phyloP scores from a whole-genome alignment of 345 rosid species.

The Luvunga scandens region DNA sequence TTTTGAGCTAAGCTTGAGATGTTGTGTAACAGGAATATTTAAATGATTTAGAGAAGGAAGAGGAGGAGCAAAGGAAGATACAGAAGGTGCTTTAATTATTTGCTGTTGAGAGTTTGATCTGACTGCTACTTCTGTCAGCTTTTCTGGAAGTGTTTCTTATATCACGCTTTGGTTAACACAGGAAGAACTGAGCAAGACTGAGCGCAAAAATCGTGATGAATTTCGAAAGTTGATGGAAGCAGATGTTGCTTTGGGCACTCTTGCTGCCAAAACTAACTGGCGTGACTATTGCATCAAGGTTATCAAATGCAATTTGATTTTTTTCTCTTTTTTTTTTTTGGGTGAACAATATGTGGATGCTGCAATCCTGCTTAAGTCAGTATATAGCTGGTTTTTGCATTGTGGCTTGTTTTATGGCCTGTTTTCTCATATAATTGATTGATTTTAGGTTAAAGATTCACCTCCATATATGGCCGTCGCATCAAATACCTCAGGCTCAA shows the following conservation, averaged over 20 bases:
- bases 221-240: conserved; percentile 87
- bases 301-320: conserved; percentile 16
- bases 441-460: conserved; percentile 66
- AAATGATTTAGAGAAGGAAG: conserved; percentile 81
- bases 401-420: conserved; percentile 3
- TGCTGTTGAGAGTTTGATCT: background rate
- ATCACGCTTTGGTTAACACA: conserved; percentile 30
- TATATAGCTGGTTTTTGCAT: conserved; percentile 14
- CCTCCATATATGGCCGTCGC: conserved; percentile 67
- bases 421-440: conserved; percentile 13
- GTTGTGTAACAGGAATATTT: conserved; percentile 67
- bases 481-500: conserved; percentile 84
- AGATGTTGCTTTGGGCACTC: conserved; percentile 64
- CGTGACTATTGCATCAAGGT: conserved; percentile 85
- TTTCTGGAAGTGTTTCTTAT: conserved; percentile 7
- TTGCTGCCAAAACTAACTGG: conserved; percentile 81
- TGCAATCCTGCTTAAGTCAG: conserved; percentile 9
- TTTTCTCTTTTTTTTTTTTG: background rate
- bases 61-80: conserved; percentile 87
- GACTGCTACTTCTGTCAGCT: conserved; percentile 1
- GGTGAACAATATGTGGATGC: conserved; percentile 7
- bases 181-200: conserved; percentile 88
- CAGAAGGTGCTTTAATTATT: conserved; percentile 57
- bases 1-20: conserved; percentile 28
- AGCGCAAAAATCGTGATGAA: conserved; percentile 95